These are phyloP conservation scores for Gonium pectorale DNA, from an alignment of 139 green algal genomes.

Conservation along the genomic window DNA sequence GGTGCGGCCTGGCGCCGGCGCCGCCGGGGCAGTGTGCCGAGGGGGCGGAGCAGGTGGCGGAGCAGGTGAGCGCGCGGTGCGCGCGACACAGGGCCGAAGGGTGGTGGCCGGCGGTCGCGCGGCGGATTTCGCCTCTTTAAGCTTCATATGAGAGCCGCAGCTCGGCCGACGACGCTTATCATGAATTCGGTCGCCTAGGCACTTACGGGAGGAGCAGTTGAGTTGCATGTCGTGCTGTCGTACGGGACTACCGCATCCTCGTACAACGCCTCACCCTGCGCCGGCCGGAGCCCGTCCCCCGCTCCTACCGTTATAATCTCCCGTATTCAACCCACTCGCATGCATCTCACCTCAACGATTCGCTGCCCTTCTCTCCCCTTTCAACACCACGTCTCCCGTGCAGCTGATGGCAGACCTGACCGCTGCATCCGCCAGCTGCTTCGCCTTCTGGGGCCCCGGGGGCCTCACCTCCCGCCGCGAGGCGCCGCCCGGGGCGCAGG, in stretches of 20 bases:
- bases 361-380: neutral
- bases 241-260: too few species aligned
- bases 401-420: neutral
- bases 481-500: constrained; percentile 18
- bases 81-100: neutral
- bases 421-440: neutral
- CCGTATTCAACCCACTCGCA: too few species aligned
- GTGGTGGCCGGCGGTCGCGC: neutral
- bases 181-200: too few species aligned
- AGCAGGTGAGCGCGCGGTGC: neutral
- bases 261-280: too few species aligned
- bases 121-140: too few species aligned
- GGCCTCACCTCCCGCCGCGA: neutral
- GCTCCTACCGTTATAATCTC: too few species aligned
- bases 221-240: too few species aligned
- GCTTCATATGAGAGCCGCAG: too few species aligned
- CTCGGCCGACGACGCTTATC: too few species aligned
- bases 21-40: neutral
- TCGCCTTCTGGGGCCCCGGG: constrained; percentile 5
- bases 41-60: neutral
- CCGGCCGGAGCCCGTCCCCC: too few species aligned
- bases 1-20: neutral
- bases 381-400: neutral
- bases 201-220: too few species aligned
- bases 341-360: neutral